Evolutionary conservation across 108 stramenopile genomes (phyloP), one percentile per base, ranked within the genome.

Genomic region (Conticribra weissflogii): DNA sequence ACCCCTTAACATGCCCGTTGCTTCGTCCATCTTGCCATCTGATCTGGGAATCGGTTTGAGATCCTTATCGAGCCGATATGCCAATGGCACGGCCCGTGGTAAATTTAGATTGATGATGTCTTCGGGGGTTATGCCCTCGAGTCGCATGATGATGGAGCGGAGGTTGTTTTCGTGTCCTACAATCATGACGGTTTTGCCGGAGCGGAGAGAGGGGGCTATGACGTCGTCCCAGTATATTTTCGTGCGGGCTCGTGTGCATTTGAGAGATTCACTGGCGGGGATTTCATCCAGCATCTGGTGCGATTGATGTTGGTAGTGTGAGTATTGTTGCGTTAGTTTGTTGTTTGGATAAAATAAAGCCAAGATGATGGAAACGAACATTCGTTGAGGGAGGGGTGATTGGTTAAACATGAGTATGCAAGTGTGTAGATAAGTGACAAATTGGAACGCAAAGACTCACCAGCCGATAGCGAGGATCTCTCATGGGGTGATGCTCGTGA

Each of bases 141-240:
- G 81, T 51, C 86, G 79, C 95, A 98, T 97, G 36, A 98, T 88
- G 1, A 99, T 66, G 0, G 96, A 97, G 3, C 98, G 88, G 12
- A 98, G 76, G 68, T 96, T 94, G 76, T 98, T 98, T 68, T 97
- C 98, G 69, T 99, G 98, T 19, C 96, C 97, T n/a, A 93, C 96
- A 59, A 99, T 81, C 0, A 99, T 74, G 8, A 99, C 63, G 0
- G 90, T 90, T 84, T 98, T 97, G 14, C 97, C 96, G 24, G 79
- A 66, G 16, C 77, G 81, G 31, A 99, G 81, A 24, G 77, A 69
- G 1, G 96, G 97, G 17, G 79, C 89, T 57, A 99, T 87, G 18
- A 76, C 68, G 24, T 86, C 74, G 63, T 99, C 93, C 97, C 97
- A 99, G 58, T 90, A 95, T 0, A 89, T 83, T 24, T 88, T 79